phyloP scores from a whole-genome alignment of 768 basidiomycete species.

The Lentinula edodes region DNA sequence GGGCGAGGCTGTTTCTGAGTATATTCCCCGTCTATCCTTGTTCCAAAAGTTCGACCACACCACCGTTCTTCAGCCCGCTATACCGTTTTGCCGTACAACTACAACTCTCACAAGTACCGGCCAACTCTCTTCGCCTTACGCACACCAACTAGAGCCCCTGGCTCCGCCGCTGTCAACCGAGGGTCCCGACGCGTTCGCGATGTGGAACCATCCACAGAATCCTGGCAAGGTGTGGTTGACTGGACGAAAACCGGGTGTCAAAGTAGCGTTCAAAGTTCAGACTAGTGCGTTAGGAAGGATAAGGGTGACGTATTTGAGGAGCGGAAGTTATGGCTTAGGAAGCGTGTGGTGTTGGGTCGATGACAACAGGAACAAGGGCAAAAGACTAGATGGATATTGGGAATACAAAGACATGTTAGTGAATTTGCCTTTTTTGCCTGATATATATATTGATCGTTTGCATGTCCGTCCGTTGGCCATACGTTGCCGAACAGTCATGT shows the following conservation, averaged over 20 bases:
- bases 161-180: neutral
- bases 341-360: conserved; percentile 1
- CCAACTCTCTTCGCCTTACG: neutral
- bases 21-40: neutral
- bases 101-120: neutral
- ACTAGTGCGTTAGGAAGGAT: neutral
- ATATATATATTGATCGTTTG: neutral
- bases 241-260: neutral
- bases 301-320: neutral
- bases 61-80: neutral
- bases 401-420: neutral
- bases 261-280: neutral
- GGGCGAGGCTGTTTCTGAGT: neutral
- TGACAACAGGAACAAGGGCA: neutral
- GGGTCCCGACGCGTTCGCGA: neutral
- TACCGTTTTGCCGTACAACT: neutral
- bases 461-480: too few species aligned
- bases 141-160: neutral
- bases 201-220: neutral
- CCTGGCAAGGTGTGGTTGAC: conserved; percentile 4
- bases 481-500: neutral
- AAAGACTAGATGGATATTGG: neutral
- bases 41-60: conserved; percentile 3
- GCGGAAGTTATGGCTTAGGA: neutral
- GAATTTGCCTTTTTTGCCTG: neutral